Evolutionary conservation across 129 eudicot species (phyloP).

Genomic region (Cynara cardunculus): DNA sequence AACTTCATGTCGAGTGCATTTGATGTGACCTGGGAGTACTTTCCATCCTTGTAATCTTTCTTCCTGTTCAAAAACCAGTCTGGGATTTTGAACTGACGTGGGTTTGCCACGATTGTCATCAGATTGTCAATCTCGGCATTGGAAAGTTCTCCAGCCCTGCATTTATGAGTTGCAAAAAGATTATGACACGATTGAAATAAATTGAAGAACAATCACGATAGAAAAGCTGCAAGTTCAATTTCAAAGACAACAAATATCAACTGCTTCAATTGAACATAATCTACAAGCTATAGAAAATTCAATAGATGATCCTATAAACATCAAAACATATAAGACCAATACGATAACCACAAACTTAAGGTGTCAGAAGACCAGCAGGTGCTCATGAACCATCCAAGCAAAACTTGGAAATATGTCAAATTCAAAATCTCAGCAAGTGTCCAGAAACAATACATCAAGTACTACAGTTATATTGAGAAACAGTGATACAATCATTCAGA

Average conservation of each 20-base stretch:
- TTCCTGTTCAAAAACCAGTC: constrained; percentile 73
- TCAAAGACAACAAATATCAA: not conserved
- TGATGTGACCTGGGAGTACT: constrained; percentile 61
- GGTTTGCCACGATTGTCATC: constrained; percentile 67
- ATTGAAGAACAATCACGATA: not conserved
- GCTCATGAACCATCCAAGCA: no score
- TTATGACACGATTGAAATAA: not conserved
- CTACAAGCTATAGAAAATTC: not conserved
- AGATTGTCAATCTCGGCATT: constrained; percentile 54
- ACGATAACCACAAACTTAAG: not conserved
- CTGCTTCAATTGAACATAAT: not conserved
- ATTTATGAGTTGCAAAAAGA: not conserved
- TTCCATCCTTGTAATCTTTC: constrained; percentile 78
- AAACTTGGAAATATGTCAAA: not conserved
- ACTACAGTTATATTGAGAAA: not conserved
- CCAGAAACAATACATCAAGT: not conserved
- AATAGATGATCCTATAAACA: not conserved
- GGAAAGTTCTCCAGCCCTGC: constrained; percentile 64
- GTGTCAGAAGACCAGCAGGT: not conserved
- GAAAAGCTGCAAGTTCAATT: no score
- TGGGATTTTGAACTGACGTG: constrained; percentile 70
- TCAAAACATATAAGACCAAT: not conserved
- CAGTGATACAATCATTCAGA: not conserved
- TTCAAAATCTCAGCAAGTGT: not conserved
- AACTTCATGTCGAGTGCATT: constrained; percentile 74